Evolutionary conservation across 2,329 filamentous ascomycete genomes (phyloP), one percentile per base, ranked within the genome.

Genomic region (Venturia carpophila): DNA sequence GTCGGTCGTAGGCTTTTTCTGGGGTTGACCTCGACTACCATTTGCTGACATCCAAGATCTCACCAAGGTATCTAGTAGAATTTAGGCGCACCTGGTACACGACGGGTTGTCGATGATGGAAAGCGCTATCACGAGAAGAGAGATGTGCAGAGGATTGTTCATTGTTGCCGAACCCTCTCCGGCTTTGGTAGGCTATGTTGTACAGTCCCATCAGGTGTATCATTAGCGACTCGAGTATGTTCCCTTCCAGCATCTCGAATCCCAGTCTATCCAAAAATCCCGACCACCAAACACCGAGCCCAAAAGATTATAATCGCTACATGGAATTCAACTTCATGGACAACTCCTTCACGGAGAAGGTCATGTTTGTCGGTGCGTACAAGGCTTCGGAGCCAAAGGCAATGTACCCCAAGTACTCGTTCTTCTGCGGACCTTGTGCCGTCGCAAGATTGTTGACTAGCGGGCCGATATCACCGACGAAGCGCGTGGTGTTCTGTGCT

Each of bases 301-400:
- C 27, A 34, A 52, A 15, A 52, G 15, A 27, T 1, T 27, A 52
- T 5, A 21, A 37, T 56, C 15, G 30, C 27, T 56, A 64, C 37
- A 45, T 58, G 21, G 55, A 62, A 11, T 66, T 64, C 62, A 76
- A 70, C 41, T 73, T 71, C 64, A 77, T 70, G 43, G 69, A 68
- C 60, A 76, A 68, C 21, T 69, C 64, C 3, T 72, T 69, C 3
- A 82, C 80, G 42, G 73, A 73, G 67, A 84, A 82, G 1, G 82
- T 84, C 62, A 83, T 80, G 47, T 77, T 78, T 4, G 70, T 69
- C 30, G 70, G 65, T 9, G 77, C 73, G 6, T 72, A 78, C 71
- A 80, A 81, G 0, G 80, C 75, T 70, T 84, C 82, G 17, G 79
- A 78, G 27, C 82, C 82, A 67, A 84, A 80, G 58, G 76, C 76